These are phyloP conservation scores for Mycena floridula DNA, from an alignment of 768 basidiomycete species.

Conservation along the genomic window DNA sequence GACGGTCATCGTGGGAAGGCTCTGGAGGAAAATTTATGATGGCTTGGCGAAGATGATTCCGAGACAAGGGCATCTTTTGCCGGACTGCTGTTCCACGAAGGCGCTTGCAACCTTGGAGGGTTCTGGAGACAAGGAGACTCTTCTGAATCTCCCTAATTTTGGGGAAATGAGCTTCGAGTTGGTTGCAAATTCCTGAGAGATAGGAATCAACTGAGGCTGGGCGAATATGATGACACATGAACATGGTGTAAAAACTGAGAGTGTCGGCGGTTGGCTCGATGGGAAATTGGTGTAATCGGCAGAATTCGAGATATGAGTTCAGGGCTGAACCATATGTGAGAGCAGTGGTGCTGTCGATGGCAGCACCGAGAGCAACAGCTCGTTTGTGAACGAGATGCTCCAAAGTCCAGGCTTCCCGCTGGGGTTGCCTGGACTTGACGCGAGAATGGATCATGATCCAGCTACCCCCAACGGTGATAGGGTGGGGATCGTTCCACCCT, in stretches of 20 bases:
- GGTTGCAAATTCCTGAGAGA: constrained; percentile 30
- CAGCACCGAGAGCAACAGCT: no score
- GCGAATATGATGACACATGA: constrained; percentile 29
- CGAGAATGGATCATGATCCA: constrained; percentile 9
- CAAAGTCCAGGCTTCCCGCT: constrained; percentile 20
- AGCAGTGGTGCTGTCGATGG: constrained; percentile 18
- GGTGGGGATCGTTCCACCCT: no score
- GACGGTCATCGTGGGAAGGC: not conserved
- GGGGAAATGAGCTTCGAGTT: constrained; percentile 26
- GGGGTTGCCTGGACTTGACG: constrained; percentile 18
- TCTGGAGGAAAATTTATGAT: not conserved
- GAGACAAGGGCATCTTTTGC: constrained; percentile 17
- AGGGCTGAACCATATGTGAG: constrained; percentile 24
- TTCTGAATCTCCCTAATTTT: constrained; percentile 12
- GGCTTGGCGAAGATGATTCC: not conserved
- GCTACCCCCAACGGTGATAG: constrained; percentile 21
- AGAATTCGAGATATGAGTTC: constrained; percentile 32
- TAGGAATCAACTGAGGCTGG: constrained; percentile 28
- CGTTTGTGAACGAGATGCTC: constrained; percentile 22
- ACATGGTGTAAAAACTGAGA: constrained; percentile 20
- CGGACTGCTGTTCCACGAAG: constrained; percentile 5
- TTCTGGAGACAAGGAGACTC: constrained; percentile 19
- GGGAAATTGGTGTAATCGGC: constrained; percentile 21
- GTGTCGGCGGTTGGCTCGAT: constrained; percentile 23
- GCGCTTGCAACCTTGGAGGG: constrained; percentile 2